phyloP scores from a whole-genome alignment of 1,139 yeast species.

The Kodamaea fungicola region DNA sequence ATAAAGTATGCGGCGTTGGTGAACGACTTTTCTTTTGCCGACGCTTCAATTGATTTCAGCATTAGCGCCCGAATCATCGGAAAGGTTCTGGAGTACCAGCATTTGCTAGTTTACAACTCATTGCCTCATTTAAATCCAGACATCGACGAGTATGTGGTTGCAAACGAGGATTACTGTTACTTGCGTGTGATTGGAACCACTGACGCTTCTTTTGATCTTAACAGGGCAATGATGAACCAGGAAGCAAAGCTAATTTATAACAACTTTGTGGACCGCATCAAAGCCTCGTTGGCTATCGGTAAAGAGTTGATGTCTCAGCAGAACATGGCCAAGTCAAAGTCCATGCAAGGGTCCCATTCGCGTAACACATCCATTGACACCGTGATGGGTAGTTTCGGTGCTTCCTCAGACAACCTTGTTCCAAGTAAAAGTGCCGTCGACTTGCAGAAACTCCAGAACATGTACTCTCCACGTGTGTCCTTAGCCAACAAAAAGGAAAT shows the following conservation, averaged over 20 bases:
- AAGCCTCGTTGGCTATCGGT: conserved; percentile 24
- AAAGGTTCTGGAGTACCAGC: conserved; percentile 27
- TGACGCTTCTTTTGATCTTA: conserved; percentile 25
- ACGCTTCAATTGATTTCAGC: conserved; percentile 32
- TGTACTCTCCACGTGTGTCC: conserved; percentile 19
- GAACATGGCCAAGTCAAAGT: neutral
- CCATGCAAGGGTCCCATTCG: neutral
- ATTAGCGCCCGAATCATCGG: conserved; percentile 39
- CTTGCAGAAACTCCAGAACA: conserved; percentile 29
- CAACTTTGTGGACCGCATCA: conserved; percentile 25
- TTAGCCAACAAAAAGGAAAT: conserved; percentile 7
- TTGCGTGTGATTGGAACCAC: conserved; percentile 24
- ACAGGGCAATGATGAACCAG: conserved; percentile 29
- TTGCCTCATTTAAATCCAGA: conserved; percentile 13
- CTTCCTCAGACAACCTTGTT: conserved; percentile 1
- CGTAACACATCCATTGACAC: neutral
- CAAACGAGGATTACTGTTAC: conserved; percentile 30
- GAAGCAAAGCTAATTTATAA: conserved; percentile 29
- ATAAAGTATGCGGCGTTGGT: conserved; percentile 20
- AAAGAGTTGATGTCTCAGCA: conserved; percentile 14
- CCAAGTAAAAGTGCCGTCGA: conserved; percentile 23
- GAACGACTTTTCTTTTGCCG: conserved; percentile 31
- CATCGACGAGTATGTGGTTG: conserved; percentile 36
- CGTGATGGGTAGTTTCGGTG: neutral
- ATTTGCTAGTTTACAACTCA: conserved; percentile 15